Base-by-base conservation (phyloP, 495 filamentous ascomycete genomes). In the Aspergillus hancockii region DNA sequence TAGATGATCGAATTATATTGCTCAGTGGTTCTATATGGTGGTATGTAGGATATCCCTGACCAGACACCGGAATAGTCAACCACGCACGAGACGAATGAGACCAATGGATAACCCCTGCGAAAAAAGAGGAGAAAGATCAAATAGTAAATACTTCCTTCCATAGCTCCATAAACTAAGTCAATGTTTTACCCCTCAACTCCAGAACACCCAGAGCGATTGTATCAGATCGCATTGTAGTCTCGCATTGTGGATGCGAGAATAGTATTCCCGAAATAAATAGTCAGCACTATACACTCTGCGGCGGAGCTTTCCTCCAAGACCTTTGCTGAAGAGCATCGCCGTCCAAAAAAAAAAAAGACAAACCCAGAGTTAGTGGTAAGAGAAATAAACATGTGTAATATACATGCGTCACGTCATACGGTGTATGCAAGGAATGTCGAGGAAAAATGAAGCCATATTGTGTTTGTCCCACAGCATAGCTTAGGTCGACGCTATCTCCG, bases 401-500 rank as follows among this genome's bases (percentile, higher is more conserved):
- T 72, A 76, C 70, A 74, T 73, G 71, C 66, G 64, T 70, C 70
- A 71, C 63, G 64, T 74, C 71, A 67, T 71, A 71, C 63, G 61
- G 69, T 21, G 21, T 43, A 43, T 12, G 21, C 36, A 45, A 43
- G 19, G 10, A 30, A n/a, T 9, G 18, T 28, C 16, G 21, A 25
- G 12, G 30, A 8, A 18, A 45, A 45, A 55, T 4, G 30, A 25
- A 30, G 32, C 32, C 32, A 36, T 10, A 10, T 14, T 28, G 9
- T 23, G 14, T 25, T 30, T 4, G 10, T 16, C 6, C n/a, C 14
- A 6, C 13, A n/a, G 7, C 14, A n/a, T 40, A 19, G 19, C 38
- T 63, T 58, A 77, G 14, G 74, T 71, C 43, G 75, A 77, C 13
- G 77, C 71, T 30, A 79, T 77, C 60, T 79, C 77, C 45, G 70